These are phyloP conservation scores for Mycosphaerelloides madeirae DNA, from an alignment of 2,329 filamentous ascomycete genomes.

Conservation along the genomic window DNA sequence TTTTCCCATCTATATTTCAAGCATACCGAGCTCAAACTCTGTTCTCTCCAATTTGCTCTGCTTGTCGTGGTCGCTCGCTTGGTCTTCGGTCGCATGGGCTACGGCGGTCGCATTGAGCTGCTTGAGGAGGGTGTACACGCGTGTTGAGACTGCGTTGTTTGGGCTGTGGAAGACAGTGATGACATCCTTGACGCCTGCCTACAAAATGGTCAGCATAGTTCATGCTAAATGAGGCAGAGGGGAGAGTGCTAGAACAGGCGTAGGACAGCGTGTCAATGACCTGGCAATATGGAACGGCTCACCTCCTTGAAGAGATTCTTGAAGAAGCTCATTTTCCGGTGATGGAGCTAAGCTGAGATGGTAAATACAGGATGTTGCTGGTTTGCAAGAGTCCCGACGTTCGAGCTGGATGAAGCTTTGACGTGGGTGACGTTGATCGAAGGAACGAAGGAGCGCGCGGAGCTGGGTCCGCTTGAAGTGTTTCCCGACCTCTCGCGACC, in stretches of 20 bases:
- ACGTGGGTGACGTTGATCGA: background rate
- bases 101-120: conserved; percentile 67
- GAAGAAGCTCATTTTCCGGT: conserved; percentile 37
- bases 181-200: conserved; percentile 61
- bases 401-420: background rate
- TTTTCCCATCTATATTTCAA: background rate
- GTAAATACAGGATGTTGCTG: background rate
- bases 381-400: background rate
- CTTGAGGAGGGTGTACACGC: conserved; percentile 72
- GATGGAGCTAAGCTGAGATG: background rate
- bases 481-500: too few relatives aligned
- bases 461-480: too few relatives aligned
- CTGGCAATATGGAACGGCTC: conserved; percentile 9
- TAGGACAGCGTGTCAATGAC: background rate
- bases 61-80: conserved; percentile 61
- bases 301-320: conserved; percentile 47
- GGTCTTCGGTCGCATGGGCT: conserved; percentile 66
- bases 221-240: background rate
- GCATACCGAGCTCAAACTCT: conserved; percentile 68
- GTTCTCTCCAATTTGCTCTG: conserved; percentile 57
- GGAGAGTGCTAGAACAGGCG: background rate
- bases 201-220: conserved; percentile 3
- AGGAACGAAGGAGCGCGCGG: too few relatives aligned
- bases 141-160: conserved; percentile 64
- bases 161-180: conserved; percentile 95